A percentile compares a stretch with the other conserved stretches of the same genome.
Conservation (phyloP, 305 asterid species). For the Fraxinus albicans region DNA sequence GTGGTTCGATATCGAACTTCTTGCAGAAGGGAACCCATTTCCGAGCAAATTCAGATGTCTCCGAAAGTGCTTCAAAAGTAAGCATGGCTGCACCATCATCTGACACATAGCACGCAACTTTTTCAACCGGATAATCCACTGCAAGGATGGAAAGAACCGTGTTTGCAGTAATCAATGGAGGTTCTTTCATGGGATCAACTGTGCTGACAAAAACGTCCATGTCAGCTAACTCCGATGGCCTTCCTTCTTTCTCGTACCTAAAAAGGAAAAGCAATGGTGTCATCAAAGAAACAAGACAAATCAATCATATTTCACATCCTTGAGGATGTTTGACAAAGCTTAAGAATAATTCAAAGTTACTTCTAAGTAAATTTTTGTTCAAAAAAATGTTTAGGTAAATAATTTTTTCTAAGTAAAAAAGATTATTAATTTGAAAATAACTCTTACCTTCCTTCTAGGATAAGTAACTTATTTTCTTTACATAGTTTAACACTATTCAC, state of each 20-base stretch:
- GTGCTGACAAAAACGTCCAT: constrained; percentile 79
- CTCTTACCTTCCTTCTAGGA: neutral
- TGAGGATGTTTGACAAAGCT: neutral
- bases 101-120: constrained; percentile 80
- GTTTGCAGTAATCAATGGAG: constrained; percentile 84
- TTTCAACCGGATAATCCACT: constrained; percentile 76
- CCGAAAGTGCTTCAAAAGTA: constrained; percentile 79
- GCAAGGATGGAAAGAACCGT: constrained; percentile 86
- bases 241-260: constrained; percentile 85
- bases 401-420: neutral
- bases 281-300: neutral
- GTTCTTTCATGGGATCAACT: constrained; percentile 90
- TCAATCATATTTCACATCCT: neutral
- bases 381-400: neutral
- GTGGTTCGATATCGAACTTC: constrained; percentile 74
- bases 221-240: constrained; percentile 63
- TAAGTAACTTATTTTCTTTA: neutral
- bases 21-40: constrained; percentile 91
- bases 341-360: neutral
- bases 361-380: neutral
- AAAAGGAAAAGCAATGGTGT: constrained; percentile 1
- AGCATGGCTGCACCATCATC: constrained; percentile 97
- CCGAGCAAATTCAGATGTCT: constrained; percentile 71
- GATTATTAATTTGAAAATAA: neutral
- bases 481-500: neutral